Evolutionary conservation across 2,329 filamentous ascomycete species (phyloP), one percentile per base, ranked within the genome.

Genomic region (Aspergillus fischeri): DNA sequence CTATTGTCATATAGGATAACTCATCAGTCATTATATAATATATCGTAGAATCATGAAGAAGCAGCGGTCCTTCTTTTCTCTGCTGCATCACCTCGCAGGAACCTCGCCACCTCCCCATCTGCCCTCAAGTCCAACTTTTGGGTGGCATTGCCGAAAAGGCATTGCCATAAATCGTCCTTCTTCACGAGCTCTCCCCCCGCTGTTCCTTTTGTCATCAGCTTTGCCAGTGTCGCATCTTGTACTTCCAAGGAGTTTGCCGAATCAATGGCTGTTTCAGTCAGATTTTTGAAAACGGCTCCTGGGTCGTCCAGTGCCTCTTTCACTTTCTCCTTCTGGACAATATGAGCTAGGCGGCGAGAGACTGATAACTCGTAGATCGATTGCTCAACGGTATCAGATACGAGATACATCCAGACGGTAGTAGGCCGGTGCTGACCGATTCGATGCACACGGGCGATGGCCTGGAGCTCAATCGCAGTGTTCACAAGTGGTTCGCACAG

Each of bases 401-500:
- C 84, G 2, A 97, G 82, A 71, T 97, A 97, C 73, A 97, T 88
- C 89, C 92, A 97, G 1, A 97, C 92, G 0, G 91, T 96, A 0
- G 94, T 99, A 63, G 90, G 83, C 52, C 90, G 86, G 61, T 87
- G 82, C 74, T 97, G 94, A 0, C 94, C 94, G 61, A 99, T 99
- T 38, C 94, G 86, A 70, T 99, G 92, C 1, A 99, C 92, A 55
- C 94, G 88, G 0, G 93, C 92, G 67, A 97, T 96, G 14, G 92
- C 93, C 73, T 99, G 94, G 9, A 97, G 81, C 73, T 97, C 94
- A 17, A 99, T 85, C 0, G 92, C 92, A 0, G 93, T 93, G 69
- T 97, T 96, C 65, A 97, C 86, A 3, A 97, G 79, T 2, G 94
- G 94, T 70, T 99, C 94, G 71, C 92, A 96, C 4, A 99, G 82